A percentile compares a stretch with the other conserved stretches of the same genome.
Conservation (phyloP, 78 protist genomes). For the Monosiga brevicollis region DNA sequence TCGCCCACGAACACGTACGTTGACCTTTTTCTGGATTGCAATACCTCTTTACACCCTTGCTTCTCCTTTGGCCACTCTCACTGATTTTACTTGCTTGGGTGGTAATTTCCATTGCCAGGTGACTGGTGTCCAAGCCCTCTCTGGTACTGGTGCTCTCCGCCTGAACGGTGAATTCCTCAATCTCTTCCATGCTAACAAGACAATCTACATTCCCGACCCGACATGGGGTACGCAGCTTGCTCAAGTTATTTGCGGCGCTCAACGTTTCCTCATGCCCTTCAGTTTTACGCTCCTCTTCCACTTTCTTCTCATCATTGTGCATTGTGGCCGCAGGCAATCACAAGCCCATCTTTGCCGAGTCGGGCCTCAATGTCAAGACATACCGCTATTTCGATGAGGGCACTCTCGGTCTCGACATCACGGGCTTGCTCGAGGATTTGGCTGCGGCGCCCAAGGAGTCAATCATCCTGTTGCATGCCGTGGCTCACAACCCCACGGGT, state of each 20-base stretch:
- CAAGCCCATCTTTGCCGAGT: conserved; percentile 41
- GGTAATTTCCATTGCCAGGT: conserved; percentile 1
- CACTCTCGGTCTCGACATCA: conserved; percentile 61
- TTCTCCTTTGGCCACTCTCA: not conserved
- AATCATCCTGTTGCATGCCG: conserved; percentile 84
- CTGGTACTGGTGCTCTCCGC: conserved; percentile 95
- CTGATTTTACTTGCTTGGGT: not conserved
- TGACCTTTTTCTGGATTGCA: conserved; percentile 20
- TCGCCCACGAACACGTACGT: conserved; percentile 24
- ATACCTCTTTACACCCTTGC: not conserved
- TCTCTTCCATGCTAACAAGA: conserved; percentile 9
- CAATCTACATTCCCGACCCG: conserved; percentile 80
- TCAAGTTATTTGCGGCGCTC: too few relatives aligned
- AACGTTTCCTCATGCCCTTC: too few relatives aligned
- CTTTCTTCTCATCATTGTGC: too few relatives aligned
- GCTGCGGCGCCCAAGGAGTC: conserved; percentile 47
- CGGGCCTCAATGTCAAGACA: conserved; percentile 39
- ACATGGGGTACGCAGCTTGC: too few relatives aligned
- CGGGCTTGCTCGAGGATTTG: conserved; percentile 74
- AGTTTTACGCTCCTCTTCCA: too few relatives aligned
- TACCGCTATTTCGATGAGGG: conserved; percentile 66
- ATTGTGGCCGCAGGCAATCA: too few relatives aligned
- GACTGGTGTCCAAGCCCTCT: conserved; percentile 77
- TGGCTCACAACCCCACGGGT: conserved; percentile 99
- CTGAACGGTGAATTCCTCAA: conserved; percentile 66